Evolutionary conservation across 805 yeast species (phyloP), one percentile per base, ranked within the genome.

Genomic region (Kazachstania kunashirensis): DNA sequence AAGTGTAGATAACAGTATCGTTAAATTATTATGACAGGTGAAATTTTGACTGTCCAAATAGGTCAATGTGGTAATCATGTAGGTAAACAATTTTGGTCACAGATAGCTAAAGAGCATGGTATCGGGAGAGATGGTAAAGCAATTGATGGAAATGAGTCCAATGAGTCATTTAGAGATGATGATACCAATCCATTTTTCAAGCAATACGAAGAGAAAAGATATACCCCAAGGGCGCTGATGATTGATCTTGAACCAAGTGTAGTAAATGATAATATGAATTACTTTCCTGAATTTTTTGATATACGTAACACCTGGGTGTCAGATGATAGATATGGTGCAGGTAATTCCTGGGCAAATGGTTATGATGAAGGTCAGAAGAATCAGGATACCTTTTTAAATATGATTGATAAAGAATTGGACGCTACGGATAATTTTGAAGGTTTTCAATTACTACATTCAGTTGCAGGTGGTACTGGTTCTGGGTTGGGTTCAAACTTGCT

Each of bases 391-490:
- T 65, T 94, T 27, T 47, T 83, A 38, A 89, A 85, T 48, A 75
- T 86, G 71, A 69, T 92, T 18, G 96, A 86, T 52, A 70, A 92
- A 38, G 96, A 92, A 50, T 69, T 86, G 28, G 99, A 92, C 52
- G 78, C 82, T 23, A 79, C 95, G 46, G 97, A 94, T 44, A 80
- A 80, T 38, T 63, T 86, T 36, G 92, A 88, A 45, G 94, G 94
- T 5, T 92, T 92, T 57, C 95, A 86, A 65, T 62, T 92, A 45
- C 59, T 88, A 35, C 98, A 92, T 60, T 82, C 96, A 4, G 94
- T 92, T 4, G 97, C 96, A 0, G 99, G 99, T 25, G 99, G 99
- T 27, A 92, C 98, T 0, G 99, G 99, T 0, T 83, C 96, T 0
- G 98, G 99, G 3, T 74, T 86, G 25, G 98, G 98, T 1, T 83